These are phyloP conservation scores for Talaromyces sp. DNA, from an alignment of 2,329 filamentous ascomycete genomes.

Conservation along the genomic window DNA sequence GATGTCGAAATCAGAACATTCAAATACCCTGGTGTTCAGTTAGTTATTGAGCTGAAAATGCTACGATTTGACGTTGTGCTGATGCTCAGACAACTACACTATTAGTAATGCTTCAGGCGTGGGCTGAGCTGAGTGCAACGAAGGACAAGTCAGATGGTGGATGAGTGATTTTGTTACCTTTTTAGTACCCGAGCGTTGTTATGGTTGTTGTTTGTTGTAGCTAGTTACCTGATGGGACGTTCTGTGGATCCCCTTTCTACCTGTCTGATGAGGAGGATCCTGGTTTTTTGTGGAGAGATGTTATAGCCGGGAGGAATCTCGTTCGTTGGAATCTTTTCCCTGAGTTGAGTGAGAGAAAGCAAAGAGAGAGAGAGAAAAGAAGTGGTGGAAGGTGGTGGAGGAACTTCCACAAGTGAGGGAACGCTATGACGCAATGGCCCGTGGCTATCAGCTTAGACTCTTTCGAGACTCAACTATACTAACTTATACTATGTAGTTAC, in stretches of 20 bases:
- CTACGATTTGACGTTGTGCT: neutral
- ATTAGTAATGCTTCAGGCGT: constrained; percentile 1
- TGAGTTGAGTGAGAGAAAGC: neutral
- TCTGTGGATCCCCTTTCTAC: neutral
- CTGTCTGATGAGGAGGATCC: neutral
- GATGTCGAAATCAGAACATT: neutral
- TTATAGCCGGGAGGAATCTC: neutral
- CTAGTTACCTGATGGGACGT: neutral
- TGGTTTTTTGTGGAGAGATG: neutral
- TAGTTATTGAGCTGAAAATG: neutral
- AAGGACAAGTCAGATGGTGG: neutral
- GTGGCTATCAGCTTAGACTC: neutral
- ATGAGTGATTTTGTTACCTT: neutral
- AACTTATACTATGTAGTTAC: too few species aligned
- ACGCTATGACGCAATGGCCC: constrained; percentile 6
- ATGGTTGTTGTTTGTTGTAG: neutral
- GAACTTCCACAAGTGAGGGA: neutral
- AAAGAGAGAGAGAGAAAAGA: neutral
- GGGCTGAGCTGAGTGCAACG: constrained; percentile 1
- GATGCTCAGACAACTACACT: neutral
- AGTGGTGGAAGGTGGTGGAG: neutral
- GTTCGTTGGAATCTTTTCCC: neutral
- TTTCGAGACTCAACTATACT: neutral
- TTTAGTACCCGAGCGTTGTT: constrained; percentile 1
- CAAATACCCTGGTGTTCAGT: neutral